A percentile compares a stretch with the other conserved stretches of the same genome.
These are phyloP conservation scores for Radiomyces spectabilis DNA, from an alignment of 192 early-diverging fungal species.

Conservation along the genomic window DNA sequence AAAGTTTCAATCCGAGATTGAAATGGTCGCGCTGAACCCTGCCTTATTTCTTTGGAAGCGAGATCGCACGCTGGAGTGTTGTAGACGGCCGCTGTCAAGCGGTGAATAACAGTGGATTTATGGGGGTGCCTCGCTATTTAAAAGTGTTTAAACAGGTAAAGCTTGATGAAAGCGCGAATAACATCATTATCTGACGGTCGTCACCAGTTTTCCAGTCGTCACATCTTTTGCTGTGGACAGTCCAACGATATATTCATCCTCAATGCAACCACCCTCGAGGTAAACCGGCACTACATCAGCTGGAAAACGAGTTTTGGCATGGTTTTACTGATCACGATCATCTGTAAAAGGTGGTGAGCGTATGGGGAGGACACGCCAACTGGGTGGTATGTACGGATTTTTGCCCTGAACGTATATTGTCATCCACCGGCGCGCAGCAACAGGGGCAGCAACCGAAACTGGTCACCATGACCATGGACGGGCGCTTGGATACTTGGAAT, in stretches of 20 bases:
- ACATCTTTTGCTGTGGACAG: slow-evolving; percentile 44
- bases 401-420: too few species aligned
- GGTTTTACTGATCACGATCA: not conserved
- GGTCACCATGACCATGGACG: slow-evolving; percentile 37
- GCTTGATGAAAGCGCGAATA: slow-evolving; percentile 3
- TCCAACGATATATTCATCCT: slow-evolving; percentile 45
- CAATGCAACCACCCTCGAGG: slow-evolving; percentile 40
- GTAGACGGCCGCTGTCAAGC: slow-evolving; percentile 46
- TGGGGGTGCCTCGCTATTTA: slow-evolving; percentile 37
- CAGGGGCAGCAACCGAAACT: too few species aligned
- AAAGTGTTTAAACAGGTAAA: slow-evolving; percentile 31
- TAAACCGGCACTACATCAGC: not conserved
- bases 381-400: slow-evolving; percentile 46
- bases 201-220: slow-evolving; percentile 26
- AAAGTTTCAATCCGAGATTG: too few species aligned
- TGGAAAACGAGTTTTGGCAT: not conserved
- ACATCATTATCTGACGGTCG: not conserved
- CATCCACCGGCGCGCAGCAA: too few species aligned
- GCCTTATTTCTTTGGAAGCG: slow-evolving; percentile 15
- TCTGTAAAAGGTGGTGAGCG: slow-evolving; percentile 34
- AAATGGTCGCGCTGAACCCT: not conserved
- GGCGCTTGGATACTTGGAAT: slow-evolving; percentile 42
- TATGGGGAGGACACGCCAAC: slow-evolving; percentile 50
- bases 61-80: slow-evolving; percentile 40
- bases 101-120: slow-evolving; percentile 31